Base-by-base conservation (phyloP, 2,329 filamentous ascomycete species). In the Pseudogymnoascus sp. region DNA sequence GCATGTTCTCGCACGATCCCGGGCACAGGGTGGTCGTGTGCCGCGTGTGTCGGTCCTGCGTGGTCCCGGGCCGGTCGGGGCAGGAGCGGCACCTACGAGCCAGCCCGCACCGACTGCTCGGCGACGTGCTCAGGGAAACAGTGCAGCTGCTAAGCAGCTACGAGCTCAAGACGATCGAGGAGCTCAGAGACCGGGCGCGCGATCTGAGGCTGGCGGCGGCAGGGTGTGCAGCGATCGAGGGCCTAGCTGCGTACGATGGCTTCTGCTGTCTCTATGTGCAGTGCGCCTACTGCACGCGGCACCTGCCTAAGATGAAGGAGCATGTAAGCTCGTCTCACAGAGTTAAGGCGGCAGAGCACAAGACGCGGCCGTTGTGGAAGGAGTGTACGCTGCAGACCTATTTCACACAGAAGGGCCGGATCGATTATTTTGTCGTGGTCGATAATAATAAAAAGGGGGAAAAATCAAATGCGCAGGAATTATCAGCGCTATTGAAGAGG, bases 381-480 rank as follows among this genome's bases (percentile, higher is more conserved):
- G 20, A 22, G 20, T 2, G 20, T 22, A 22, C 2, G 20, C 20
- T 22, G 2, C 20, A 22, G 20, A 22, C 20, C 2, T 22, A 22
- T 22, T 22, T 22, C 4, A 22, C 20, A 22, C 2, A 4, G 20
- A 22, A 22, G 20, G 20, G 20, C 20, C 20, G 35, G 1, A 62
- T 62, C 50, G 22, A 62, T 60, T 62, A 62, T 33, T 62, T 62
- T 60, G 36, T 62, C 33, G 25, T 62, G 6, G 11, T 50, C n/a
- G 20, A 22, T 22, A 22, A 18, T 12, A 50, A 62, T 16, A 35
- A 60, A 28, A 16, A 41, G 1, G 36, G n/a, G 37, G 2, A 16
- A 18, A 16, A 16, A 7, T 18, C 33, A 20, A 30, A 1, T 3
- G 14, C 1, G 4, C 6, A 3, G 3, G n/a, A 60, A 16, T 28